Conservation (phyloP, 1,139 yeast species). For the Nakaseomyces sp. region DNA sequence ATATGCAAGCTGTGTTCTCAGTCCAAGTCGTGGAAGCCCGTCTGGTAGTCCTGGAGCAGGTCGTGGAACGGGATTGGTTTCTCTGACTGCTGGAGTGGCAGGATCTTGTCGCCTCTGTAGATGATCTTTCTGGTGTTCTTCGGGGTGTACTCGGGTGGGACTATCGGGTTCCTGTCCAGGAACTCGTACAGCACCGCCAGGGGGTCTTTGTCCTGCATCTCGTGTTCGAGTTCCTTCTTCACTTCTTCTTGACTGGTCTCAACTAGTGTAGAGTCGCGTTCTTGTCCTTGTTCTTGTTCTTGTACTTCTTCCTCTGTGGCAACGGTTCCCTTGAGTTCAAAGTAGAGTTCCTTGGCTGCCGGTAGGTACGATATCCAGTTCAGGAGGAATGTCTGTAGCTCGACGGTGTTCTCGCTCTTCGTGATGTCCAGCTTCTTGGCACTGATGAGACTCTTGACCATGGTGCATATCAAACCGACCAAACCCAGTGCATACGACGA, state of each 20-base stretch:
- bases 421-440: conserved; percentile 39
- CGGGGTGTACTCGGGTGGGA: background rate
- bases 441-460: conserved; percentile 45
- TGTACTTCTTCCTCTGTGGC: too few species aligned
- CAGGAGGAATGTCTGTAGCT: conserved; percentile 48
- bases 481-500: conserved; percentile 41
- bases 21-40: background rate
- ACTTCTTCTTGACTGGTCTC: background rate
- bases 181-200: conserved; percentile 21
- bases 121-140: background rate
- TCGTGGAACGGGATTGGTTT: conserved; percentile 6
- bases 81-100: conserved; percentile 15
- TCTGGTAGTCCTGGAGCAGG: background rate
- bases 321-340: conserved; percentile 26
- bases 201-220: conserved; percentile 21
- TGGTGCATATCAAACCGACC: conserved; percentile 49
- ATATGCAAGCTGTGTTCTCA: too few species aligned
- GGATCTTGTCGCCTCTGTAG: conserved; percentile 13
- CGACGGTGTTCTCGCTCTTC: conserved; percentile 44
- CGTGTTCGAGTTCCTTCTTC: background rate
- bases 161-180: conserved; percentile 15
- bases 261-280: background rate
- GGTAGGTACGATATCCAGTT: conserved; percentile 52
- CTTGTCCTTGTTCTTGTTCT: too few species aligned
- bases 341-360: conserved; percentile 37